phyloP scores from a whole-genome alignment of 352 stramenopile genomes.

The Phytophthora rubi region DNA sequence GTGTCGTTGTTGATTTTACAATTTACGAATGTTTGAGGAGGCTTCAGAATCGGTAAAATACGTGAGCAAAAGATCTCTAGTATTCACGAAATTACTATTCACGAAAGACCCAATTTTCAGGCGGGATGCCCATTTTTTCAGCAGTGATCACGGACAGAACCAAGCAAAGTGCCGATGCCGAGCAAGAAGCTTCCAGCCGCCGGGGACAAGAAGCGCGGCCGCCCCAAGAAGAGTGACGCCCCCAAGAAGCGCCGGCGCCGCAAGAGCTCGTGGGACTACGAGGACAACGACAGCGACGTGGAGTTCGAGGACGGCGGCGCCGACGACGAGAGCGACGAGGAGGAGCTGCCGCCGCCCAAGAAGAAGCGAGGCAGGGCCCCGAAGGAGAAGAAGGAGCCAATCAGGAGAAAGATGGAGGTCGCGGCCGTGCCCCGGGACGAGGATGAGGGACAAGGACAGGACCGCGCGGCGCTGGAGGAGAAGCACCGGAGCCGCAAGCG shows the following conservation, averaged over 20 bases:
- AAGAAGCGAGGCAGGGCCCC: constrained; percentile 21
- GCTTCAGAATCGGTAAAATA: too few relatives aligned
- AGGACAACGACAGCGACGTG: constrained; percentile 39
- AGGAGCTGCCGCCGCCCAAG: constrained; percentile 28
- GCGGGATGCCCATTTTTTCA: background rate
- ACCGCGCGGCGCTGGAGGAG: constrained; percentile 31
- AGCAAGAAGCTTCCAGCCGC: background rate
- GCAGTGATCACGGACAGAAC: background rate
- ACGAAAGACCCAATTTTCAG: constrained; percentile 1
- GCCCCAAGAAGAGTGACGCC: constrained; percentile 5
- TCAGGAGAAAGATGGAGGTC: constrained; percentile 18
- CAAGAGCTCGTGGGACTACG: constrained; percentile 39
- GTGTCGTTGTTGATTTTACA: too few relatives aligned
- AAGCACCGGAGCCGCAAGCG: constrained; percentile 62
- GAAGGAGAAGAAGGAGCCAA: constrained; percentile 30
- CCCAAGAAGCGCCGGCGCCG: constrained; percentile 27
- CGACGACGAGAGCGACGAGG: constrained; percentile 30
- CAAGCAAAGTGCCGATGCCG: background rate
- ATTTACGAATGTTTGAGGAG: too few relatives aligned
- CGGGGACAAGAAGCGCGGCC: constrained; percentile 22
- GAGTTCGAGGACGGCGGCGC: constrained; percentile 20
- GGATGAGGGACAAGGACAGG: constrained; percentile 23
- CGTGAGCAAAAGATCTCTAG: too few relatives aligned
- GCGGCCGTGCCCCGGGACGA: constrained; percentile 11
- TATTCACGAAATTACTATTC: too few relatives aligned